Evolutionary conservation across 1,284 basidiomycete species (phyloP).

Genomic region (Trametes pubescens): DNA sequence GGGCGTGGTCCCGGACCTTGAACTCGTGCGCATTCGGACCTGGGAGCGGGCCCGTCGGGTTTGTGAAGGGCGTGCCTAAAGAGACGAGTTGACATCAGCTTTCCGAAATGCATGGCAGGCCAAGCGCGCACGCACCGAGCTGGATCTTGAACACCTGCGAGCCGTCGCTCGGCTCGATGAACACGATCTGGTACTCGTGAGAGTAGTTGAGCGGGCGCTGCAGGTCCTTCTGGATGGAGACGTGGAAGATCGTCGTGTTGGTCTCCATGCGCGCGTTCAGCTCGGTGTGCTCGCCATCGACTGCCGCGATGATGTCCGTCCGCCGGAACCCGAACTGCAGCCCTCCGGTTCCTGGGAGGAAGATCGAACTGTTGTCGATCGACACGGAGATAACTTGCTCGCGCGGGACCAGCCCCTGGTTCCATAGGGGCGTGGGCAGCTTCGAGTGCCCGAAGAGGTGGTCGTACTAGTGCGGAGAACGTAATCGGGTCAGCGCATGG

Average conservation of each 20-base stretch:
- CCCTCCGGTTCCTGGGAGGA: constrained; percentile 56
- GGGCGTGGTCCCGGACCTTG: constrained; percentile 61
- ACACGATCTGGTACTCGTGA: constrained; percentile 71
- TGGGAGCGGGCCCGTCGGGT: constrained; percentile 54
- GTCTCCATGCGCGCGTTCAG: constrained; percentile 53
- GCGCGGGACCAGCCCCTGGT: constrained; percentile 36
- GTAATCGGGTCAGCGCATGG: not conserved
- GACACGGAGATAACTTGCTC: constrained; percentile 60
- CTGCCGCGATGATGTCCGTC: constrained; percentile 61
- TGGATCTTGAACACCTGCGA: constrained; percentile 65
- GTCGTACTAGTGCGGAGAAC: constrained; percentile 51
- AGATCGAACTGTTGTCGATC: constrained; percentile 67
- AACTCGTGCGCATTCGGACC: constrained; percentile 52
- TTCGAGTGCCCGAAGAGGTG: constrained; percentile 49
- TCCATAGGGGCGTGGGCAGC: constrained; percentile 60
- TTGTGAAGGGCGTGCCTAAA: constrained; percentile 63
- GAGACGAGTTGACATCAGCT: not conserved
- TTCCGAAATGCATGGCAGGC: not conserved
- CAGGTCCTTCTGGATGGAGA: constrained; percentile 59
- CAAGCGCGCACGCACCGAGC: constrained; percentile 48
- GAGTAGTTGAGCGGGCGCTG: constrained; percentile 54
- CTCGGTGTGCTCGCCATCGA: constrained; percentile 48
- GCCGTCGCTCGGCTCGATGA: constrained; percentile 65
- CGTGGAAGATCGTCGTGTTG: constrained; percentile 60
- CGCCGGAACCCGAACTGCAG: constrained; percentile 65